phyloP scores from a whole-genome alignment of 106 monocot genomes.

The Hemerocallis citrina region DNA sequence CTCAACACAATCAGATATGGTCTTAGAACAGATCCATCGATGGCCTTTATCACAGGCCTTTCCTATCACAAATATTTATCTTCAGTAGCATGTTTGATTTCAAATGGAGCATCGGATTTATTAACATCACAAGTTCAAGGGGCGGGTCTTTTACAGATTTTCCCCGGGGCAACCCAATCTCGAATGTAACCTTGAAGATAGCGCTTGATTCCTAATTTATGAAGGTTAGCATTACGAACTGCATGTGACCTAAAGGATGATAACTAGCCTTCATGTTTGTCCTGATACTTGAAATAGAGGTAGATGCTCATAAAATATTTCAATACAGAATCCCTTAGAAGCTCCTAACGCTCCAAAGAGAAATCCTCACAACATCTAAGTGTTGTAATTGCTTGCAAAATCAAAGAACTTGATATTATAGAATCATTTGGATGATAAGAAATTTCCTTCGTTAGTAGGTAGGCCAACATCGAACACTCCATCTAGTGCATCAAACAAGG shows the following conservation, averaged over 20 bases:
- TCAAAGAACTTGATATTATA: conserved; percentile 19
- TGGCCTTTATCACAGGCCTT: too few species aligned
- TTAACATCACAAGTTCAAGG: too few species aligned
- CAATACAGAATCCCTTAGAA: conserved; percentile 39
- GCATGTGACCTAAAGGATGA: conserved; percentile 21
- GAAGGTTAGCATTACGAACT: conserved; percentile 35
- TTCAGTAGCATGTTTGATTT: too few species aligned
- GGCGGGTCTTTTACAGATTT: too few species aligned
- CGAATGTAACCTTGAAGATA: conserved; percentile 21
- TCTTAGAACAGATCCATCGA: too few species aligned
- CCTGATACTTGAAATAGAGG: conserved; percentile 31
- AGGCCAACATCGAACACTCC: conserved; percentile 34
- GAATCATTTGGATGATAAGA: conserved; percentile 3
- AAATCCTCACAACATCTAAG: conserved; percentile 38
- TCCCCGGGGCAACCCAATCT: too few species aligned
- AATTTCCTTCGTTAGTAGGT: conserved; percentile 30
- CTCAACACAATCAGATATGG: too few species aligned
- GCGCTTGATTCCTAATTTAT: conserved; percentile 25
- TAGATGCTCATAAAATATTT: conserved; percentile 33
- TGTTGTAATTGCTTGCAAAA: conserved; percentile 49
- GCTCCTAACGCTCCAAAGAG: conserved; percentile 42
- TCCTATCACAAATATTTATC: too few species aligned
- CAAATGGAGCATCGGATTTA: too few species aligned
- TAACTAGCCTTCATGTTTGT: conserved; percentile 32
- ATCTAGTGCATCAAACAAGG: conserved; percentile 40